Evolutionary conservation across 805 yeast species (phyloP).

Genomic region (Metschnikowia amazonensis): DNA sequence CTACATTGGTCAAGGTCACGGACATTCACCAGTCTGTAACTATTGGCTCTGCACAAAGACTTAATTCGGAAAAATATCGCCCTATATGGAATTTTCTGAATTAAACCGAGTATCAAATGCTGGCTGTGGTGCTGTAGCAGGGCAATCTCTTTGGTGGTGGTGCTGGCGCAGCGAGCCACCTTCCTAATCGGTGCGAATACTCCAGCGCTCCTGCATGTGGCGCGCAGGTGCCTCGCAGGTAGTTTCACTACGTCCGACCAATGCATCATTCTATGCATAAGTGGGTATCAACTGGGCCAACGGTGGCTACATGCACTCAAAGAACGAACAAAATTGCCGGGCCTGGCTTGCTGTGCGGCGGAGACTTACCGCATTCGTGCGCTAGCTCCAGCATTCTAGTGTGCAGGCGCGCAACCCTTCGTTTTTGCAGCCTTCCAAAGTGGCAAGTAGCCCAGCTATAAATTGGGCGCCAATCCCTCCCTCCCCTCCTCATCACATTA

Average conservation of each 20-base stretch:
- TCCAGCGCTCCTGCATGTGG: conserved; percentile 5
- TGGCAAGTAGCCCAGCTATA: background rate
- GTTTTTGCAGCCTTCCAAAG: conserved; percentile 4
- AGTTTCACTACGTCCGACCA: background rate
- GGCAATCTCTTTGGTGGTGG: background rate
- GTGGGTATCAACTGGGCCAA: background rate
- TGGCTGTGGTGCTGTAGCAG: background rate
- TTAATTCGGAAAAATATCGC: too few species aligned
- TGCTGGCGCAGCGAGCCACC: conserved; percentile 3
- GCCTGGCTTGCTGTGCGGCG: background rate
- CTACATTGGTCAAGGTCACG: too few species aligned
- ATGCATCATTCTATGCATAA: background rate
- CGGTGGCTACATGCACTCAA: background rate
- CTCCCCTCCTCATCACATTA: background rate
- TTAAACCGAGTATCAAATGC: background rate
- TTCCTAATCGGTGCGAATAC: conserved; percentile 3
- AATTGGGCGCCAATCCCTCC: background rate
- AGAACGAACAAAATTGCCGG: background rate
- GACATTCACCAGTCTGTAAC: too few species aligned
- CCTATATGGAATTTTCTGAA: too few species aligned
- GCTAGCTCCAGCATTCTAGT: background rate
- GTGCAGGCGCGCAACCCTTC: conserved; percentile 6
- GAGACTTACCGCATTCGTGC: background rate
- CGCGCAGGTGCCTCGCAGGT: background rate
- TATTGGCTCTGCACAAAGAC: too few species aligned